Conservation (phyloP, 202 grass and related monocot genomes). For the Miscanthus sacchariflorus region DNA sequence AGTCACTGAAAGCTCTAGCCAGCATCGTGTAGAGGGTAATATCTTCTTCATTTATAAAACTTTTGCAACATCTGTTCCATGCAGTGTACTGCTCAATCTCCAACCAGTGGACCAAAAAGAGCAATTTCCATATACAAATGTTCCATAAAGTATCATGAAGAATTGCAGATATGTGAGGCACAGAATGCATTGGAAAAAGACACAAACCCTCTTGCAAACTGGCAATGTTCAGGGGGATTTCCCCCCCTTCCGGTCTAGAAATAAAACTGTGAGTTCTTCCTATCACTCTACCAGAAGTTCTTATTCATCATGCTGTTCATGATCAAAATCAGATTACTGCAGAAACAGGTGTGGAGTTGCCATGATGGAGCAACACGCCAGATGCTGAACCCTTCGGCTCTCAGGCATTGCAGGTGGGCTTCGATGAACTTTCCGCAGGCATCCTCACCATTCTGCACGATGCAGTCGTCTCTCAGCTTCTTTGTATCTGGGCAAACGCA, state of each 20-base stretch:
- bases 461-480: conserved; percentile 85
- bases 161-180: conserved; percentile 6
- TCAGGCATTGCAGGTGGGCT: conserved; percentile 81
- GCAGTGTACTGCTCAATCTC: background rate
- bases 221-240: conserved; percentile 12
- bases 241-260: background rate
- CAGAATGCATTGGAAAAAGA: background rate
- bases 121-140: background rate
- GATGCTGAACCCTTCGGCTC: conserved; percentile 87
- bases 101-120: background rate
- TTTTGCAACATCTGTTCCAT: background rate
- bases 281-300: conserved; percentile 35
- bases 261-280: conserved; percentile 25
- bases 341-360: background rate
- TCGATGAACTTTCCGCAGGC: conserved; percentile 86
- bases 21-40: too few relatives aligned
- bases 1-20: background rate
- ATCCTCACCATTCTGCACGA: conserved; percentile 80
- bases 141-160: background rate
- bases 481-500: conserved; percentile 97
- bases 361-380: conserved; percentile 23
- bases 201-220: conserved; percentile 9
- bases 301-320: background rate
- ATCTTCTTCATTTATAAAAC: background rate
- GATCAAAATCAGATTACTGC: background rate